A percentile compares a stretch with the other conserved stretches of the same genome.
Evolutionary conservation across 2,329 filamentous ascomycete genomes (phyloP).

Genomic region (Ophiocordyceps camponoti-saundersi): DNA sequence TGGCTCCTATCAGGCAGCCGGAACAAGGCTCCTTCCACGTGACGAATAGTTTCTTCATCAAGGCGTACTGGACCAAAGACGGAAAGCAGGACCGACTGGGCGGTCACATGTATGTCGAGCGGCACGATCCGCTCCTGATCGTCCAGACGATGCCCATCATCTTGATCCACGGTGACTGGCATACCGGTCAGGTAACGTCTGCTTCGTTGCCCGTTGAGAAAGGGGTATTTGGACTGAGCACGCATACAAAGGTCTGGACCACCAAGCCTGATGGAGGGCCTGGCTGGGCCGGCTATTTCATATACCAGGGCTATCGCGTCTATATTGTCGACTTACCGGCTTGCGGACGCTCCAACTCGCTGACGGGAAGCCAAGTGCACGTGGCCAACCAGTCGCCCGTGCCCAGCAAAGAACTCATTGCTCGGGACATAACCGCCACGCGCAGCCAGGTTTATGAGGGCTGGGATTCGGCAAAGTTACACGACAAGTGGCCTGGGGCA

Average conservation of each 20-base stretch:
- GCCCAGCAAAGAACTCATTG: constrained; percentile 8
- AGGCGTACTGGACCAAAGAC: constrained; percentile 3
- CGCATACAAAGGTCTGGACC: constrained; percentile 17
- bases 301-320: constrained; percentile 21
- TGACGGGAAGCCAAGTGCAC: constrained; percentile 7
- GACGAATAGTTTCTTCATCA: constrained; percentile 11
- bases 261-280: constrained; percentile 27
- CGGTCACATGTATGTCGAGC: constrained; percentile 19
- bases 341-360: constrained; percentile 17
- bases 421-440: constrained; percentile 16
- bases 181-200: constrained; percentile 14
- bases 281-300: constrained; percentile 29
- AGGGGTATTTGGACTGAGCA: neutral
- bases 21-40: constrained; percentile 4
- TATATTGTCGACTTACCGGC: constrained; percentile 25
- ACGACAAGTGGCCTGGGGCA: constrained; percentile 22
- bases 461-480: constrained; percentile 11
- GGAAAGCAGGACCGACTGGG: constrained; percentile 2
- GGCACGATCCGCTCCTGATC: constrained; percentile 7
- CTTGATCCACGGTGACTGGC: constrained; percentile 19
- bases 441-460: constrained; percentile 4
- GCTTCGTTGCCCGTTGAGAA: neutral
- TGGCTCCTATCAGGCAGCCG: neutral
- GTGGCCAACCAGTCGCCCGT: constrained; percentile 5
- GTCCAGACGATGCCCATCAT: constrained; percentile 10